These are phyloP conservation scores for Petrea volubilis DNA, from an alignment of 257 asterid genomes.

Conservation along the genomic window DNA sequence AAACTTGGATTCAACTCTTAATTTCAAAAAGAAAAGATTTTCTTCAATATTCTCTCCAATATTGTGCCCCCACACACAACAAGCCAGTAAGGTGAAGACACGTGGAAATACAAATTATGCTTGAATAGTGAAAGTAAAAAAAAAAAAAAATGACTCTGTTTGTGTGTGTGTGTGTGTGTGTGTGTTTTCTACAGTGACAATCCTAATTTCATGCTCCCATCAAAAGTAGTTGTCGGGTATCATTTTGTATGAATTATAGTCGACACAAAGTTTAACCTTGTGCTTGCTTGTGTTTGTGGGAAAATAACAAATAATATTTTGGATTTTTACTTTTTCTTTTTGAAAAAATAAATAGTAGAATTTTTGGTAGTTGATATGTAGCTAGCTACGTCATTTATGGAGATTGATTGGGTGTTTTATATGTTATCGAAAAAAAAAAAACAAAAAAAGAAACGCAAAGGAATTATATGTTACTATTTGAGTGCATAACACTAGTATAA, in stretches of 20 bases:
- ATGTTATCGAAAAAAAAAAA: no score
- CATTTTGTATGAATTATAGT: constrained; percentile 16
- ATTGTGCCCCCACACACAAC: not conserved
- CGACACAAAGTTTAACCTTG: constrained; percentile 21
- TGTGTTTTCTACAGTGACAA: not conserved
- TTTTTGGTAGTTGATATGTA: not conserved
- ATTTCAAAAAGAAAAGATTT: constrained; percentile 19
- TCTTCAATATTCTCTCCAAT: not conserved
- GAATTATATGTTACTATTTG: no score
- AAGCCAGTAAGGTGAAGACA: not conserved
- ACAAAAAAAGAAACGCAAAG: no score
- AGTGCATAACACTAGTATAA: no score
- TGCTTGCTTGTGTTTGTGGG: constrained; percentile 4
- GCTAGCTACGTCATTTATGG: no score
- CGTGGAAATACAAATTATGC: not conserved
- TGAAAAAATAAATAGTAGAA: not conserved
- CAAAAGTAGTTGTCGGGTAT: constrained; percentile 29
- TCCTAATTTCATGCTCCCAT: constrained; percentile 14
- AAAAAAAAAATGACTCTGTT: no score
- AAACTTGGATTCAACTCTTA: constrained; percentile 14
- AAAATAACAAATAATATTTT: not conserved
- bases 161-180: not conserved
- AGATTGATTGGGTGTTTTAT: no score
- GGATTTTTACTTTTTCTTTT: no score
- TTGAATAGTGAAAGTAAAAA: constrained; percentile 19